These are phyloP conservation scores for Metschnikowia cubensis DNA, from an alignment of 805 yeast genomes.

Conservation along the genomic window DNA sequence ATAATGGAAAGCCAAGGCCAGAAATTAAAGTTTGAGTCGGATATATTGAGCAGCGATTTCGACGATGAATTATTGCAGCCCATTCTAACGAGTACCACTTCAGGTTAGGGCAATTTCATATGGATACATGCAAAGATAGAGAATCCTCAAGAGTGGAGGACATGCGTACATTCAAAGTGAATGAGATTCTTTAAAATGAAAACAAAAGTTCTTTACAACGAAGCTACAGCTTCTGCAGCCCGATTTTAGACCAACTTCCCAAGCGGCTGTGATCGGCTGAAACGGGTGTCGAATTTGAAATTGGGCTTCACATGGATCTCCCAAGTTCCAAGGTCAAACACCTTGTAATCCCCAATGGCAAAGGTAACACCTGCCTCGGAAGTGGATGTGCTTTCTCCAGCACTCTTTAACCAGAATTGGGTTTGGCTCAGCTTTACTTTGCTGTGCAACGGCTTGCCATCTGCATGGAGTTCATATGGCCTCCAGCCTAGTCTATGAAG, in stretches of 20 bases:
- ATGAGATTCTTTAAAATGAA: background rate
- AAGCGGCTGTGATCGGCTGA: conserved; percentile 31
- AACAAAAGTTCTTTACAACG: conserved; percentile 3
- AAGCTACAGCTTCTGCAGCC: background rate
- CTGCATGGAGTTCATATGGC: conserved; percentile 29
- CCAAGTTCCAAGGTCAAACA: conserved; percentile 41
- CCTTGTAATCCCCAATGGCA: conserved; percentile 38
- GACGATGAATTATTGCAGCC: conserved; percentile 8
- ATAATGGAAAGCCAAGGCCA: background rate
- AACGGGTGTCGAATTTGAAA: conserved; percentile 33
- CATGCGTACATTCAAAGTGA: background rate
- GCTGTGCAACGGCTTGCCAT: conserved; percentile 3
- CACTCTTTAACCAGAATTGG: conserved; percentile 28
- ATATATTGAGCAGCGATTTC: conserved; percentile 18
- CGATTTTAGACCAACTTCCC: conserved; percentile 8
- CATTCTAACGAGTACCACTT: conserved; percentile 10
- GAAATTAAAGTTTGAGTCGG: conserved; percentile 15
- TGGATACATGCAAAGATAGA: background rate
- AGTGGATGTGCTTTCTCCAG: conserved; percentile 12
- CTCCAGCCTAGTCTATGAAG: conserved; percentile 40
- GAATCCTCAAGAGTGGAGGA: background rate
- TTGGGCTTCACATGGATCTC: conserved; percentile 37
- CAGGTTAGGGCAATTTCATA: background rate
- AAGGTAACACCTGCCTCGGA: conserved; percentile 9
- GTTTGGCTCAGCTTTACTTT: background rate